Base-by-base conservation (phyloP, 192 early-diverging fungal species). In the Pilobolus umbonatus region DNA sequence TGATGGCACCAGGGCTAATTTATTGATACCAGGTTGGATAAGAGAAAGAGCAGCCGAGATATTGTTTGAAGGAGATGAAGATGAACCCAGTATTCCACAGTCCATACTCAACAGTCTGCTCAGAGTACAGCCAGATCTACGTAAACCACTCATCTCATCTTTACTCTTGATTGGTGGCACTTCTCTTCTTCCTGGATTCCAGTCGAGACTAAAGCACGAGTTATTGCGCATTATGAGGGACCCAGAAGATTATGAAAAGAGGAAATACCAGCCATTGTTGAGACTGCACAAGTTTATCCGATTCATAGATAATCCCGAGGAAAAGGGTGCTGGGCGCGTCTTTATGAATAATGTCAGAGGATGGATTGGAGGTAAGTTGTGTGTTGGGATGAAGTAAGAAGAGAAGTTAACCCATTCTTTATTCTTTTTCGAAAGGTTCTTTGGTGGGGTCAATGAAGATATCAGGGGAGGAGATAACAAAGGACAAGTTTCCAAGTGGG, bases 21-120 rank as follows among this genome's bases (percentile, higher is more conserved):
- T 80, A 55, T 59, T 76, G 2, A 65, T 96, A 4, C 94, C 94
- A 17, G 83, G 87, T 0, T 96, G 94, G 94, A 76, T 96, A 5
- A 80, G 90, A 2, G 91, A 89, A 56, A 80, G 89, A 22, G 83
- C 88, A 0, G 77, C 78, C 4, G 94, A 95, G 54, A 79, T 90
- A 0, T 63, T 94, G 38, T 88, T 94, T 67, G 80, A 83, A 28
- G 90, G 90, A 3, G 57, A 61, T 38, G 47, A 66, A 34, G 83
- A 91, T 61, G 76, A 79, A 12, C 47, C 64, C 15, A 83, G 84
- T 31, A 36, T 94, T 4, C 72, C 78, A 0, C 74, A 75, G 7
- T 64, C 75, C 14, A 55, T 88, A 1, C 47, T 85, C n/a, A 77
- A 85, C 47, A 69, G 75, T 24, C 39, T 93, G 5, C 53, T 72